Evolutionary conservation across 2,329 filamentous ascomycete genomes (phyloP).

Genomic region (Aspergillus fumigatus): DNA sequence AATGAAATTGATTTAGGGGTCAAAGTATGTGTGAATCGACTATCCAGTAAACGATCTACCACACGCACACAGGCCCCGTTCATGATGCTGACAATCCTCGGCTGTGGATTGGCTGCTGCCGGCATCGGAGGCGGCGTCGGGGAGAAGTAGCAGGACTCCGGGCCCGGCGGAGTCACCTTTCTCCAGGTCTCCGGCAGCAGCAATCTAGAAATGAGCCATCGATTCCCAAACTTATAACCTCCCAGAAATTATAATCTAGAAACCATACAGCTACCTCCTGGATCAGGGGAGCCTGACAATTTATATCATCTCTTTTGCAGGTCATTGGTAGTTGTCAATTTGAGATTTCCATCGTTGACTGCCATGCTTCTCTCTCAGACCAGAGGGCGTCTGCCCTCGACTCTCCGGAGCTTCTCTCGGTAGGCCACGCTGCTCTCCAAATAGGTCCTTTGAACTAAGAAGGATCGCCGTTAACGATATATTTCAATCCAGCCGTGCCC

Average conservation of each 20-base stretch:
- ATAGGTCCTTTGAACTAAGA: constrained; percentile 1
- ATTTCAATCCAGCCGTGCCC: constrained; percentile 24
- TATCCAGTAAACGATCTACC: background rate
- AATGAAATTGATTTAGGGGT: background rate
- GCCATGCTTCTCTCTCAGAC: constrained; percentile 15
- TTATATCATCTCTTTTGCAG: background rate
- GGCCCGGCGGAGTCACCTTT: constrained; percentile 1
- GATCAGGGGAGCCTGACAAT: background rate
- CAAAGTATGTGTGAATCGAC: background rate
- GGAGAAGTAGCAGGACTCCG: constrained; percentile 3
- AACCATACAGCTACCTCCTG: background rate
- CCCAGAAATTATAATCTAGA: background rate
- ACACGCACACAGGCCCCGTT: background rate
- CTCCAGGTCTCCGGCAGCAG: background rate
- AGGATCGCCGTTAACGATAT: background rate
- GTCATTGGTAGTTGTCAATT: background rate
- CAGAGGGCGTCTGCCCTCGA: constrained; percentile 22
- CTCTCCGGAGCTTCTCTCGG: constrained; percentile 22
- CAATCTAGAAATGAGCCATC: background rate
- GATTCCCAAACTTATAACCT: background rate
- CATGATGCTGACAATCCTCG: constrained; percentile 9
- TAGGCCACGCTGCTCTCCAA: constrained; percentile 13
- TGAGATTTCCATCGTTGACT: background rate
- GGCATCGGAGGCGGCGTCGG: constrained; percentile 7
- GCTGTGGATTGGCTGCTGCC: constrained; percentile 10